Base-by-base conservation (phyloP, 495 filamentous ascomycete genomes). In the Sporormia fimetaria region DNA sequence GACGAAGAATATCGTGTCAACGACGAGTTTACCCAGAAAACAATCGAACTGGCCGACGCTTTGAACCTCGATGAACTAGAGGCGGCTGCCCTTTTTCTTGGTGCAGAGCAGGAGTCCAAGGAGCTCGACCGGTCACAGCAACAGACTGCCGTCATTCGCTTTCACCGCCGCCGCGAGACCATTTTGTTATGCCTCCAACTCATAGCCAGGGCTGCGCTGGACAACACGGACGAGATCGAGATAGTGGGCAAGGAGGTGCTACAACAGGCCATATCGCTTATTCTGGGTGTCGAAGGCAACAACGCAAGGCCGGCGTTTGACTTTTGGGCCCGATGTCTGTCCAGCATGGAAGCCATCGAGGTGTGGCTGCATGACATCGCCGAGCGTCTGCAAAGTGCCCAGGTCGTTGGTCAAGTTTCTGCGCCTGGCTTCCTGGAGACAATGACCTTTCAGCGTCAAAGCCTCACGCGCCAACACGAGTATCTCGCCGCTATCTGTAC, bases 51-150 rank as follows among this genome's bases (percentile, higher is more conserved):
- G 25, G 83, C 87, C 35, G 88, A 96, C 63, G 78, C 78, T 17
- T 67, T 95, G 37, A 74, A 93, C 49, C 68, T 99, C 20, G 88
- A 99, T 61, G 90, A 99, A 60, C 49, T 93, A 33, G 67, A 86
- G 55, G 80, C 92, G 15, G 83, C 87, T 5, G 59, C 68, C 32
- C 63, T 93, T 17, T 73, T 88, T 41, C 58, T 92, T 12, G 69
- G 70, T 26, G 73, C 80, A 5, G 72, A 81, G 54, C 67, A 74
- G 2, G 75, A 83, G 47, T 65, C 74, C 7, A 67, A 74, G 32
- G 50, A 67, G 11, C 65, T 85, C 18, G 82, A 83, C 41, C 71
- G 84, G 21, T 63, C 83, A 16, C 66, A 76, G 47, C 63, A 80
- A 27, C 75, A 81, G 45, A 74, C 76, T 37, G 81, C 81, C 44